phyloP scores from a whole-genome alignment of 202 grass and related monocot species.

The Setaria viridis region DNA sequence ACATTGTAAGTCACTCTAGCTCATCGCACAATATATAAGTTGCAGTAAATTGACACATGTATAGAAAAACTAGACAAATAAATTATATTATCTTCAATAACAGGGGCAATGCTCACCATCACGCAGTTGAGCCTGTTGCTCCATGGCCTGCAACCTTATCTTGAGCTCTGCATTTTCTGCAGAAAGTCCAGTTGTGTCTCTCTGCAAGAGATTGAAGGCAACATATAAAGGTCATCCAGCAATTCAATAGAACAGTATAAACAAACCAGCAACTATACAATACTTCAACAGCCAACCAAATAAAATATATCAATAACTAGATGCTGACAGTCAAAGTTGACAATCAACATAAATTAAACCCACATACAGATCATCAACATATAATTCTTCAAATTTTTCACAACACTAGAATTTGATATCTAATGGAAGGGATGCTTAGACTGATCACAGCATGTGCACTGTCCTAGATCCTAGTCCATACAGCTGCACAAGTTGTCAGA shows the following conservation, averaged over 20 bases:
- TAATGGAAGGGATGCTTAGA: conserved; percentile 36
- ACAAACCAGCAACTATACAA: conserved; percentile 22
- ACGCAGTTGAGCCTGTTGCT: conserved; percentile 92
- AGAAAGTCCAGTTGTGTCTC: conserved; percentile 96
- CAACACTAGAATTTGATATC: conserved; percentile 7
- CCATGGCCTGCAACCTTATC: conserved; percentile 98
- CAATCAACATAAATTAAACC: conserved; percentile 23
- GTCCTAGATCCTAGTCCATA: conserved; percentile 30
- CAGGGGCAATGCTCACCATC: conserved; percentile 65
- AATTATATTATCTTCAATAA: conserved; percentile 22
- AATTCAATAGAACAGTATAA: conserved; percentile 33
- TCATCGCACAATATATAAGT: not conserved
- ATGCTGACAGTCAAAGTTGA: conserved; percentile 37
- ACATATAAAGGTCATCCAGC: conserved; percentile 33
- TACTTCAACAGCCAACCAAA: conserved; percentile 6
- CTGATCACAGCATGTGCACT: conserved; percentile 46
- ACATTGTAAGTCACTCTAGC: not conserved
- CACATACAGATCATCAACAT: conserved; percentile 32
- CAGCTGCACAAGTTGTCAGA: conserved; percentile 35
- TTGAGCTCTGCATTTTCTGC: conserved; percentile 99
- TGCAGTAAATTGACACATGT: not conserved
- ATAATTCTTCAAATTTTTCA: conserved; percentile 43
- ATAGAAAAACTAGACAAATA: conserved; percentile 29
- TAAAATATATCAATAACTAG: conserved; percentile 36
- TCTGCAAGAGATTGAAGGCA: conserved; percentile 63